Conservation (phyloP, 1,139 yeast genomes). For the Kodamaea suecica region DNA sequence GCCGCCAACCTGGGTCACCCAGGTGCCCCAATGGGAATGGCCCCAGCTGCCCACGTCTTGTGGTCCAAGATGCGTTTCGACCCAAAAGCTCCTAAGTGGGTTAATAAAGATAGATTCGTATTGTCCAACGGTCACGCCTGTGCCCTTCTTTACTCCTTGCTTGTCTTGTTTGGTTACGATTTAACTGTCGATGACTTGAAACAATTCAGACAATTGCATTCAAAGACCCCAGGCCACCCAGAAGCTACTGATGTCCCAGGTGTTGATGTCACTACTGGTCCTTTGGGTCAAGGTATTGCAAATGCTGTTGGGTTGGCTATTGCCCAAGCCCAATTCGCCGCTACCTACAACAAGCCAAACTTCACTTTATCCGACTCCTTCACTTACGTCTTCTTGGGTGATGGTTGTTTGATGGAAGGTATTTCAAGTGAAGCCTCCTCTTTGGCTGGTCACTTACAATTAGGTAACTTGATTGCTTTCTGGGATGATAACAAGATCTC, state of each 20-base stretch:
- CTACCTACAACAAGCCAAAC: constrained; percentile 89
- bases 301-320: constrained; percentile 97
- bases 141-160: constrained; percentile 81
- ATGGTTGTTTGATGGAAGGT: constrained; percentile 99
- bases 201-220: constrained; percentile 84
- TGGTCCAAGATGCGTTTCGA: constrained; percentile 82
- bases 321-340: constrained; percentile 90
- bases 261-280: constrained; percentile 98
- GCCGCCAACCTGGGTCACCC: constrained; percentile 98
- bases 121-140: constrained; percentile 97
- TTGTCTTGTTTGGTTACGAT: constrained; percentile 84
- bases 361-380: constrained; percentile 66
- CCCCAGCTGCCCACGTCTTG: constrained; percentile 68
- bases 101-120: constrained; percentile 93
- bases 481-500: constrained; percentile 98
- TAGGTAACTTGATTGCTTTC: constrained; percentile 90
- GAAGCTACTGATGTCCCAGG: constrained; percentile 78
- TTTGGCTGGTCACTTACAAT: constrained; percentile 93
- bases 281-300: constrained; percentile 97
- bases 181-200: constrained; percentile 83
- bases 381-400: constrained; percentile 87
- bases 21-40: constrained; percentile 98
- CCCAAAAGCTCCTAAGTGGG: constrained; percentile 90
- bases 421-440: constrained; percentile 93
- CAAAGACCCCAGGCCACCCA: constrained; percentile 98